These are phyloP conservation scores for Tolypocladium tropicale DNA, from an alignment of 2,329 filamentous ascomycete genomes.

Conservation along the genomic window DNA sequence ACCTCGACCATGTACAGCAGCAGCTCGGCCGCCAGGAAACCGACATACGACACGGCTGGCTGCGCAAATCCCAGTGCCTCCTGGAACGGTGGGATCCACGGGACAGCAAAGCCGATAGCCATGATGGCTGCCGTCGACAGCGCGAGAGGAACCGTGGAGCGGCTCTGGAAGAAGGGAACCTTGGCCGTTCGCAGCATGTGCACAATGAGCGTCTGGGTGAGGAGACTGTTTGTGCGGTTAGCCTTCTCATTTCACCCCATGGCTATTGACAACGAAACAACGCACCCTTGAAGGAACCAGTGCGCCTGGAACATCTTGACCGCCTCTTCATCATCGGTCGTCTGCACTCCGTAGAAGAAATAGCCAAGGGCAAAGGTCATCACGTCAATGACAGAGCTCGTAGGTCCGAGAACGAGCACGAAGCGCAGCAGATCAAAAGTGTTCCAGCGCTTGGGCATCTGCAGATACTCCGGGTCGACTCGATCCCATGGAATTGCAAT, in stretches of 20 bases:
- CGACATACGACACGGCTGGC: slow-evolving; percentile 10
- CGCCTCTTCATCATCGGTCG: slow-evolving; percentile 2
- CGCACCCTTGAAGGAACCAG: slow-evolving; percentile 16
- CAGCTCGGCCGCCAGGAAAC: slow-evolving; percentile 13
- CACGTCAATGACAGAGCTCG: slow-evolving; percentile 17
- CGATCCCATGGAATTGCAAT: slow-evolving; percentile 19
- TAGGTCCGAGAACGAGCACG: slow-evolving; percentile 14
- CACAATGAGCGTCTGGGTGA: slow-evolving; percentile 18
- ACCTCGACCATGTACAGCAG: slow-evolving; percentile 14
- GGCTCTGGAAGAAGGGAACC: slow-evolving; percentile 14
- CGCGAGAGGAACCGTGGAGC: slow-evolving; percentile 9
- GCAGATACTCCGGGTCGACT: slow-evolving; percentile 15
- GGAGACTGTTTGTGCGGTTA: slow-evolving; percentile 4
- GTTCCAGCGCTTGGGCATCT: slow-evolving; percentile 14
- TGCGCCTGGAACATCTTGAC: slow-evolving; percentile 14
- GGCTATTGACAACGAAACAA: not conserved
- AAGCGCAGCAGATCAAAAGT: slow-evolving; percentile 17
- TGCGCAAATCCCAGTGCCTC: slow-evolving; percentile 9
- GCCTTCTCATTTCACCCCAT: not conserved
- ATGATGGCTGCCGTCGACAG: slow-evolving; percentile 14
- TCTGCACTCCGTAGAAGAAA: slow-evolving; percentile 14
- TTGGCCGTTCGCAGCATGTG: slow-evolving; percentile 15
- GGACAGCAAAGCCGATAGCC: slow-evolving; percentile 13
- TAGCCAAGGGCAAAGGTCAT: slow-evolving; percentile 12
- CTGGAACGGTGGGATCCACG: slow-evolving; percentile 14